Percentiles rank a stretch among this genome's conserved stretches.
phyloP scores from a whole-genome alignment of 306 rosid genomes.

The Pueraria montana region DNA sequence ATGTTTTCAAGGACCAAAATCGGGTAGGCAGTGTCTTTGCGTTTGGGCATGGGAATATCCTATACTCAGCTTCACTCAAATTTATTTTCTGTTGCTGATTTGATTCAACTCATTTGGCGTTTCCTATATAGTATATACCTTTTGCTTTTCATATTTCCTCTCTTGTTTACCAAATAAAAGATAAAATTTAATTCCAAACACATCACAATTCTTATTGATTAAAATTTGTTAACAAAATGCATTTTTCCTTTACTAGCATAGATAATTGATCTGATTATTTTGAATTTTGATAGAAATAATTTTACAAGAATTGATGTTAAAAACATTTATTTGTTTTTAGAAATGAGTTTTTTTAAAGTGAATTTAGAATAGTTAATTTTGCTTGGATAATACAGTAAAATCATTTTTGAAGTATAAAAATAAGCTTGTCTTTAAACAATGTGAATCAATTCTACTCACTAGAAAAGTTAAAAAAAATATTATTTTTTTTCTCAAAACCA shows the following conservation, averaged over 20 bases:
- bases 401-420: not conserved
- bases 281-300: no score
- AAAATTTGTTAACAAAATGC: not conserved
- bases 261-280: not conserved
- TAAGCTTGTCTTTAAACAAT: not conserved
- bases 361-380: not conserved
- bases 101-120: not conserved
- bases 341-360: not conserved
- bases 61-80: not conserved
- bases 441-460: not conserved
- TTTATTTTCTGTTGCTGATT: not conserved
- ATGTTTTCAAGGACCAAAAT: not conserved
- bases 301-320: not conserved
- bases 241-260: not conserved
- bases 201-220: not conserved
- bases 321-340: no score
- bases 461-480: not conserved
- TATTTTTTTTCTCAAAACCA: not conserved
- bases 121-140: not conserved
- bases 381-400: not conserved
- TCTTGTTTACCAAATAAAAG: constrained; percentile 4
- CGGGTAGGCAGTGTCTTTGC: not conserved
- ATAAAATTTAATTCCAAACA: not conserved
- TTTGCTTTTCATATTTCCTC: not conserved
- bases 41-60: constrained; percentile 4